Evolutionary conservation across 1,284 basidiomycete genomes (phyloP), one percentile per base, ranked within the genome.

Genomic region (Cutaneotrichosporon dermatis): DNA sequence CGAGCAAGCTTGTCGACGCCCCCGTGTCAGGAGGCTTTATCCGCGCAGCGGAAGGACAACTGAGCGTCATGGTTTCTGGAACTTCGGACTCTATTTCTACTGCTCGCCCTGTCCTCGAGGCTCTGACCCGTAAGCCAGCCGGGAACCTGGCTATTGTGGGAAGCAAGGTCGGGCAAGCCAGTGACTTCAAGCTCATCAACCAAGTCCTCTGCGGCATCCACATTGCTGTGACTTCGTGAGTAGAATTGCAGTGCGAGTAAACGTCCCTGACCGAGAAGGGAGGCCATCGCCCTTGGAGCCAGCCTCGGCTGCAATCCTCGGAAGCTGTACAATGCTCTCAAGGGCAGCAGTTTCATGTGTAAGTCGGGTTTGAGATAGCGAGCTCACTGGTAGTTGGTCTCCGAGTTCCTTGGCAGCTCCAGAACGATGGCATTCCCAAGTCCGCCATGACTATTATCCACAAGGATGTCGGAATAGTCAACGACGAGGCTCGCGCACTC

Each of bases 291-390:
- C 0, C 66, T 79, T 8, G 75, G 74, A 1, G 67, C 67, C 12
- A 72, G 66, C 37, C 60, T 76, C 37, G 76, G 75, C 0, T 61
- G 78, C 39, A 74, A 77, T 43, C 68, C 69, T 1, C 66, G 68
- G 25, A 66, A 74, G 51, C 61, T 71, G 1, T 72, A 76, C 59
- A 64, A 59, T 35, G 62, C 59, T 2, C 67, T 73, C 4, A 66
- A 67, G n/a, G 76, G 76, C 4, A 63, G 68, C 54, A 71, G 68
- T 55, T 79, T 78, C 69, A 79, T 79, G 77, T 76, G 74, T 70
- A 55, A 66, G 67, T 25, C 25, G n/a, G 6, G 1, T 15, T 49
- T 25, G 25, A 25, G 10, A 15, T 6, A 7, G 25, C 9, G 25
- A 25, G 25, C 56, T 66, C 37, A 52, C 39, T 9, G 0, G 16